Evolutionary conservation across 495 filamentous ascomycete genomes (phyloP).

Genomic region (Penicillium antarcticum): DNA sequence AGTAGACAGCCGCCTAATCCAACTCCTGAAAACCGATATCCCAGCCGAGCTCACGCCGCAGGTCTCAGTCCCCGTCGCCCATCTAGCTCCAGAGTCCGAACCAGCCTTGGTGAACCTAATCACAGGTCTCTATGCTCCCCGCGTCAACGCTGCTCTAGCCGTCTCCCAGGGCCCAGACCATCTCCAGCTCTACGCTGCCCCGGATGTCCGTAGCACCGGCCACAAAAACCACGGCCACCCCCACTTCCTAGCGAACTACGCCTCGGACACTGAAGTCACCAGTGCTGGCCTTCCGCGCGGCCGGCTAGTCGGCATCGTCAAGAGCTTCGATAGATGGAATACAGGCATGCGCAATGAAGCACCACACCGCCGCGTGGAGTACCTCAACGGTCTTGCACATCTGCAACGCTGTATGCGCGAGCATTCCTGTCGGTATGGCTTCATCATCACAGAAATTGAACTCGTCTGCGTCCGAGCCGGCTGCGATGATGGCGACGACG

Average conservation of each 20-base stretch:
- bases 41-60: slow-evolving; percentile 60
- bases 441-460: slow-evolving; percentile 93
- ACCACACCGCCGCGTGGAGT: slow-evolving; percentile 76
- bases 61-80: slow-evolving; percentile 47
- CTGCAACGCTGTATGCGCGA: slow-evolving; percentile 88
- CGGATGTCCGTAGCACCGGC: slow-evolving; percentile 49
- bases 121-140: slow-evolving; percentile 66
- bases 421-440: slow-evolving; percentile 87
- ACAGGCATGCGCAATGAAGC: slow-evolving; percentile 84
- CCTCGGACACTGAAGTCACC: slow-evolving; percentile 67
- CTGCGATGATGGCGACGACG: slow-evolving; percentile 57
- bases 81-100: slow-evolving; percentile 70
- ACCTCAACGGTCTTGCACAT: slow-evolving; percentile 78
- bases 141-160: slow-evolving; percentile 73
- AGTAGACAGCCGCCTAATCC: slow-evolving; percentile 62
- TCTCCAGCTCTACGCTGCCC: slow-evolving; percentile 54
- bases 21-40: slow-evolving; percentile 70
- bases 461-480: slow-evolving; percentile 84
- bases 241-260: slow-evolving; percentile 67
- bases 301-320: slow-evolving; percentile 82
- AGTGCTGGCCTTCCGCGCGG: slow-evolving; percentile 69
- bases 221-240: slow-evolving; percentile 53
- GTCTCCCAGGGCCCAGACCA: slow-evolving; percentile 62
- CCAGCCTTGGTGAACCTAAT: slow-evolving; percentile 65
- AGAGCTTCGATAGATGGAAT: slow-evolving; percentile 90